Evolutionary conservation across 306 rosid genomes (phyloP), one percentile per base, ranked within the genome.

Genomic region (Rosa persica): DNA sequence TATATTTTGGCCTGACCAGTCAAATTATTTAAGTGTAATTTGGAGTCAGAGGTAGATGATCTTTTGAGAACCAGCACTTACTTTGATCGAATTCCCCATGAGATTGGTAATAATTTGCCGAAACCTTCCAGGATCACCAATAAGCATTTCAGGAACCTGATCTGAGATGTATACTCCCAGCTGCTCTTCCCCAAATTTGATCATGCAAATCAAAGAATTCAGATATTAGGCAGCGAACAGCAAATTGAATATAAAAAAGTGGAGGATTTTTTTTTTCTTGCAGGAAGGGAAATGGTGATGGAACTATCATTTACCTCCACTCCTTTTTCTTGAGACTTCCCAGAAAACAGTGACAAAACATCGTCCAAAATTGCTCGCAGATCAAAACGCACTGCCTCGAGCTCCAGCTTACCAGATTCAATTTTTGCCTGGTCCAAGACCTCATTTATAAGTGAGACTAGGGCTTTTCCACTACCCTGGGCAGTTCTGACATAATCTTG

Each of bases 401-500:
- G 98, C 85, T 95, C 98, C 76, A 95, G 92, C 90, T 91, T 93
- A 65, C 99, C 98, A 67, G 93, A 89, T 86, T 95, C 98, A 77
- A 95, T 95, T 88, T 95, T 95, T 66, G 99, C 99, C 81, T 90
- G 98, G 80, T 95, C 99, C 88, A 95, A 85, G 80, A 95, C 93
- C 89, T 89, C 99, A 70, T 95, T 95, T 81, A 95, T 90, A 75
- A 95, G 89, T 20, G 98, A 93, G 67, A 95, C 99, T 23, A 95
- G 89, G 79, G 97, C 97, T 85, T 91, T 95, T 78, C 99, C 99
- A 84, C 99, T 93, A 22, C 76, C 98, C 82, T 95, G 97, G 76
- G 98, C 98, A 39, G 91, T 95, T 88, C 86, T 87, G 74, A 95
- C 97, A 80, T 78, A 93, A 86, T 95, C 99, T 80, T 85, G 93